Evolutionary conservation across 352 stramenopile genomes (phyloP).

Genomic region (Globisporangium spinosum): DNA sequence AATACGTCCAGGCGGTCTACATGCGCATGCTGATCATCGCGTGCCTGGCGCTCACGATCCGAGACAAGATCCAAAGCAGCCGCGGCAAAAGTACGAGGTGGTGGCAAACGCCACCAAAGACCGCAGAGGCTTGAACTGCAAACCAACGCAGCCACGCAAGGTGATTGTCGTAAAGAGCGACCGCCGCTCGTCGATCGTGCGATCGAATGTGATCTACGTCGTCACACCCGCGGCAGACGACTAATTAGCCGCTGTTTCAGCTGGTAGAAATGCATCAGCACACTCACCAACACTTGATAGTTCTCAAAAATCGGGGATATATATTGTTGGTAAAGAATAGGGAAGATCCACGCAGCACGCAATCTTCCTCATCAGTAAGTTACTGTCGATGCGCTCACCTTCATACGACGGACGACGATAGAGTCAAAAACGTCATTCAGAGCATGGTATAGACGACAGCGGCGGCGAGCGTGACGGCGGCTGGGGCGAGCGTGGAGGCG

Average conservation of each 20-base stretch:
- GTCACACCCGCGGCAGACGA: neutral
- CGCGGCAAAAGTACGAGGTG: neutral
- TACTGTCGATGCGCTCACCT: neutral
- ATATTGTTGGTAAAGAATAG: constrained; percentile 7
- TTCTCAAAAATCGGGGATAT: neutral
- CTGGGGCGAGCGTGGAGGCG: constrained; percentile 11
- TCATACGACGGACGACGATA: too few relatives aligned
- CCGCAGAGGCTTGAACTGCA: neutral
- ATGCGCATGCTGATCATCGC: constrained; percentile 2
- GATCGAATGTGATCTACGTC: neutral
- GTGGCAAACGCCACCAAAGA: neutral
- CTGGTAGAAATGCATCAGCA: neutral
- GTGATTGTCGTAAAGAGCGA: neutral
- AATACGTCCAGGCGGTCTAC: neutral
- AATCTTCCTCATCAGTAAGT: neutral
- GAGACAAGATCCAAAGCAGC: neutral
- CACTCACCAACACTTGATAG: neutral
- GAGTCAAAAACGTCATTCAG: neutral
- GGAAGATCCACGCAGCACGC: neutral
- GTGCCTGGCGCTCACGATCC: neutral
- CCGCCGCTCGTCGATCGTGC: neutral
- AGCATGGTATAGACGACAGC: constrained; percentile 15
- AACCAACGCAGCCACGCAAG: neutral
- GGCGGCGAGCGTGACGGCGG: constrained; percentile 2
- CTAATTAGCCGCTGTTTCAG: neutral